A percentile compares a stretch with the other conserved stretches of the same genome.
Conservation (phyloP, 768 basidiomycete species). For the Tylopilus subfusipes region DNA sequence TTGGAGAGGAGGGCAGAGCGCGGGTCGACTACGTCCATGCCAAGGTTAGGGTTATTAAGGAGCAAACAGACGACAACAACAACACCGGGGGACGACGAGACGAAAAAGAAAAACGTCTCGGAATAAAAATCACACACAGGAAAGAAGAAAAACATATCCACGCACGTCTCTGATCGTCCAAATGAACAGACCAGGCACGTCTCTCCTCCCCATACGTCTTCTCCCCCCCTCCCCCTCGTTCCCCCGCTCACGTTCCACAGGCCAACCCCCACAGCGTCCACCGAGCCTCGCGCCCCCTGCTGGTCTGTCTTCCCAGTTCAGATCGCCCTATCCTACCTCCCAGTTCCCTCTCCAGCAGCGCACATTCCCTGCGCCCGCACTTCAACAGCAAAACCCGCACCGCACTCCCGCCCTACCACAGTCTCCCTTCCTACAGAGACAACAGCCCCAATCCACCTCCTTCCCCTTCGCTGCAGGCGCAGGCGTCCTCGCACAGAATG, state of each 20-base stretch:
- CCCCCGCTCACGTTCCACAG: slow-evolving; percentile 36
- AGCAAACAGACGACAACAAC: slow-evolving; percentile 29
- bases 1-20: slow-evolving; percentile 85
- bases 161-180: not conserved
- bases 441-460: slow-evolving; percentile 39
- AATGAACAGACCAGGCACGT: slow-evolving; percentile 64
- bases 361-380: slow-evolving; percentile 37
- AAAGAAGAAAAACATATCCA: slow-evolving; percentile 7
- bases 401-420: slow-evolving; percentile 56
- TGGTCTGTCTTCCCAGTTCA: slow-evolving; percentile 59
- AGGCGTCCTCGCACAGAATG: slow-evolving; percentile 54
- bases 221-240: slow-evolving; percentile 11
- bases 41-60: slow-evolving; percentile 25
- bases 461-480: slow-evolving; percentile 54
- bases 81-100: not conserved
- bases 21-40: slow-evolving; percentile 39
- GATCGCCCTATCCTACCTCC: slow-evolving; percentile 45
- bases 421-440: slow-evolving; percentile 62
- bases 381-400: slow-evolving; percentile 57
- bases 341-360: slow-evolving; percentile 32
- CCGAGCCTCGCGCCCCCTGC: slow-evolving; percentile 69
- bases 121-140: not conserved
- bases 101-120: slow-evolving; percentile 9
- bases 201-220: slow-evolving; percentile 2
- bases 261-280: slow-evolving; percentile 79